Evolutionary conservation across 495 filamentous ascomycete species (phyloP).

Genomic region (Zalerion maritima): DNA sequence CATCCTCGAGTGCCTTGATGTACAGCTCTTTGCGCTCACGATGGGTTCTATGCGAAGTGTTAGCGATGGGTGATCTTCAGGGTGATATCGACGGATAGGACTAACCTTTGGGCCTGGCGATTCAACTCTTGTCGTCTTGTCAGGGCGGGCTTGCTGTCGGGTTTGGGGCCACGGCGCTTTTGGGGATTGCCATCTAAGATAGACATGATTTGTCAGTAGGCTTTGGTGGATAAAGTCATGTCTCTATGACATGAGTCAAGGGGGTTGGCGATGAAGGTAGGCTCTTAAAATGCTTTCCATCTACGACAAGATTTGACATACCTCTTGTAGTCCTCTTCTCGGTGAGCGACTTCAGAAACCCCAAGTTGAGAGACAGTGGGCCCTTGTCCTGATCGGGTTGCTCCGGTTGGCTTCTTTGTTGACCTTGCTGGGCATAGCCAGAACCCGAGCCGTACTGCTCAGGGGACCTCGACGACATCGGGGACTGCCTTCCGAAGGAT

Average conservation of each 20-base stretch:
- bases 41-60: conserved; percentile 49
- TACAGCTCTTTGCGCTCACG: conserved; percentile 94
- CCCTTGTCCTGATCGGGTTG: conserved; percentile 30
- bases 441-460: conserved; percentile 14
- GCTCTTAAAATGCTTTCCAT: background rate
- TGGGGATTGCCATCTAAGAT: conserved; percentile 62
- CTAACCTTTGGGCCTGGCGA: conserved; percentile 85
- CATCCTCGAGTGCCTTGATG: conserved; percentile 82
- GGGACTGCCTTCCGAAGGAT: conserved; percentile 18
- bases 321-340: conserved; percentile 47
- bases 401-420: conserved; percentile 17
- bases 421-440: too few relatives aligned
- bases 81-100: background rate
- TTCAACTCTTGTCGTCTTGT: conserved; percentile 93
- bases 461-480: conserved; percentile 28
- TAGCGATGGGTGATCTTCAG: conserved; percentile 3
- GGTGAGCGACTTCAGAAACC: conserved; percentile 43
- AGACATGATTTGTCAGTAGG: conserved; percentile 4
- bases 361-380: conserved; percentile 38
- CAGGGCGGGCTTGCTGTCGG: conserved; percentile 86
- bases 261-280: too few relatives aligned
- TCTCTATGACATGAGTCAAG: too few relatives aligned
- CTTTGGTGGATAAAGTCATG: too few relatives aligned
- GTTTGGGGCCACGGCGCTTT: conserved; percentile 87
- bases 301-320: conserved; percentile 8